Evolutionary conservation across 176 grass and related monocot genomes (phyloP), one percentile per base, ranked within the genome.

Genomic region (Guadua angustifolia): DNA sequence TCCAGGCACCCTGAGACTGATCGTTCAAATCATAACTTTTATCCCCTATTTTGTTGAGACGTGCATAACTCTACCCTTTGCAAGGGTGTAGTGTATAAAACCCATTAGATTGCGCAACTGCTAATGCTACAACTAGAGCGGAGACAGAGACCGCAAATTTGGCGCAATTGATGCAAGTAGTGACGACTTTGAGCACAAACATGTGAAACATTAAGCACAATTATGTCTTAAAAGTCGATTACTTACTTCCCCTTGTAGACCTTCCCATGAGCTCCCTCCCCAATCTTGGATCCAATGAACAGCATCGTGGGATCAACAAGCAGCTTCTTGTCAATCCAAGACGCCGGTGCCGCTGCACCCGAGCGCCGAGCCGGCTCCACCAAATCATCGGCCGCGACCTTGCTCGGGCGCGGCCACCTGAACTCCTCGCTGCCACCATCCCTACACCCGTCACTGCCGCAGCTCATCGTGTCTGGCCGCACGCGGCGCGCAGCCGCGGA

Each of bases 221-320:
- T 50, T 61, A 82, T 52, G 6, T 32, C 11, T 60, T 29, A 67
- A 55, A 90, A n/a, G 49, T 50, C 24, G 0, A 2, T 83, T 6
- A 82, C 96, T 89, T 90, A 99, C 96, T 95, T 99, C 26, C 96
- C 96, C 90, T 92, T 92, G 55, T 99, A 99, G 89, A 99, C 96
- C 73, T 95, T 99, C 11, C 92, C 96, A 43, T 99, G 96, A 82
- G 96, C 96, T 42, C 96, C 96, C 88, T 99, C 96, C 80, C 96
- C 96, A 47, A 99, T 95, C 83, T 92, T 95, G 69, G 92, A 86
- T 55, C 89, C 89, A 64, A 99, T 85, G 80, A 94, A 99, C 59
- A 99, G 66, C 82, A 81, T 85, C 61, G 79, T 91, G n/a, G 96
- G 96, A 87, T 99, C 96, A 73, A 99, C 91, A 21, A 99, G 89